These are phyloP conservation scores for Acer yangbiense DNA, from an alignment of 345 rosid genomes.

Conservation along the genomic window DNA sequence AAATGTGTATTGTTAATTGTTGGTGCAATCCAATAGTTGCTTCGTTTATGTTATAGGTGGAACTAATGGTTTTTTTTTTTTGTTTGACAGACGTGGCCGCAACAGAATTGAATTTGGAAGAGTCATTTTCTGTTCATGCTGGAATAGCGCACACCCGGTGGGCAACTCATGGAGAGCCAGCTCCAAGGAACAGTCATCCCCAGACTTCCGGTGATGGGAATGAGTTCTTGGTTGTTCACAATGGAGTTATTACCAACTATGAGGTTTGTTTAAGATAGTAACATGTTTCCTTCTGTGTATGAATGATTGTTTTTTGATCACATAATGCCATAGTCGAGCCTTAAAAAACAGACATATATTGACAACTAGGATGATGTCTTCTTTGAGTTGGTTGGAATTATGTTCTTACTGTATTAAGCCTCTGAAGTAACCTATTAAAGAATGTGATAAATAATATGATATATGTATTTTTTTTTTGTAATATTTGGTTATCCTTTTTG, in stretches of 20 bases:
- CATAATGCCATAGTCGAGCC: not conserved
- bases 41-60: not conserved
- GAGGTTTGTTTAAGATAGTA: constrained; percentile 50
- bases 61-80: constrained; percentile 16
- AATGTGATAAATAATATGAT: not conserved
- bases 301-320: not conserved
- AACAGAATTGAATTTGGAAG: constrained; percentile 67
- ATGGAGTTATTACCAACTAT: constrained; percentile 86
- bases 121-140: constrained; percentile 69
- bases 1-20: not conserved
- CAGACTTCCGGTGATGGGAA: constrained; percentile 80
- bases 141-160: constrained; percentile 98
- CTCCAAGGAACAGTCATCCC: constrained; percentile 92
- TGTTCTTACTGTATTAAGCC: not conserved
- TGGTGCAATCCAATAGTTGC: not conserved
- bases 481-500: not conserved
- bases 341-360: not conserved
- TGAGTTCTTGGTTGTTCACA: constrained; percentile 93
- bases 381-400: not conserved
- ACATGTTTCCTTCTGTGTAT: not conserved
- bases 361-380: not conserved
- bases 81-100: constrained; percentile 58
- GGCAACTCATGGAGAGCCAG: constrained; percentile 99
- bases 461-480: not conserved
- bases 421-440: not conserved